A percentile compares a stretch with the other conserved stretches of the same genome.
These are phyloP conservation scores for Vicia villosa DNA, from an alignment of 306 rosid genomes.

Conservation along the genomic window DNA sequence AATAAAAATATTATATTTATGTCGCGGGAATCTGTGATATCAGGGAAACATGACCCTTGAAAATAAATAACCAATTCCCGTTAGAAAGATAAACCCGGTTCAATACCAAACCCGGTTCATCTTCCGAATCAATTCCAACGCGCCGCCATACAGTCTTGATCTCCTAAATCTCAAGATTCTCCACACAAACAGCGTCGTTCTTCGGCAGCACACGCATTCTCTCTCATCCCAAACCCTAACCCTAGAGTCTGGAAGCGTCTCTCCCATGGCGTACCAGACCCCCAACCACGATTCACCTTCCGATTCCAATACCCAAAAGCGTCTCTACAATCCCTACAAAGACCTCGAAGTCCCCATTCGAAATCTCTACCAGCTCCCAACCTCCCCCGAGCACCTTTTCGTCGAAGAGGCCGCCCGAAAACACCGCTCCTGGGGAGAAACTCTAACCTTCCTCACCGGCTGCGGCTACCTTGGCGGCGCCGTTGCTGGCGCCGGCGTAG, in stretches of 20 bases:
- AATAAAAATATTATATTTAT: too few species aligned
- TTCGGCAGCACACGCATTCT: not conserved
- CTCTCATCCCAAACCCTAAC: conserved; percentile 46
- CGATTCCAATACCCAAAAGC: conserved; percentile 43
- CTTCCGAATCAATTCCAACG: not conserved
- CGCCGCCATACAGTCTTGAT: conserved; percentile 29
- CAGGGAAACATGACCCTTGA: too few species aligned
- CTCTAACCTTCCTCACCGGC: conserved; percentile 88
- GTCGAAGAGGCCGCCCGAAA: conserved; percentile 84
- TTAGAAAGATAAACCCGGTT: not conserved
- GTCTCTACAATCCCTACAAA: conserved; percentile 92
- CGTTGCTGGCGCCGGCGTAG: conserved; percentile 61
- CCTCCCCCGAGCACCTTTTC: conserved; percentile 87
- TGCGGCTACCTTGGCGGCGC: conserved; percentile 85
- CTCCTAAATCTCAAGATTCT: not conserved
- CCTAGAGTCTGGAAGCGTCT: conserved; percentile 41
- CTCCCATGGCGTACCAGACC: conserved; percentile 58
- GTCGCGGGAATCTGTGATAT: too few species aligned
- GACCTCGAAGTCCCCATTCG: conserved; percentile 76
- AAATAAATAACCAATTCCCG: too few species aligned
- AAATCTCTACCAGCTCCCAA: conserved; percentile 83
- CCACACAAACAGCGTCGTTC: not conserved
- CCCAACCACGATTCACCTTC: conserved; percentile 61
- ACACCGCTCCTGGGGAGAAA: conserved; percentile 94
- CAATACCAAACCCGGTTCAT: not conserved